These are phyloP conservation scores for Pythium oligandrum DNA, from an alignment of 352 stramenopile species.

Conservation along the genomic window DNA sequence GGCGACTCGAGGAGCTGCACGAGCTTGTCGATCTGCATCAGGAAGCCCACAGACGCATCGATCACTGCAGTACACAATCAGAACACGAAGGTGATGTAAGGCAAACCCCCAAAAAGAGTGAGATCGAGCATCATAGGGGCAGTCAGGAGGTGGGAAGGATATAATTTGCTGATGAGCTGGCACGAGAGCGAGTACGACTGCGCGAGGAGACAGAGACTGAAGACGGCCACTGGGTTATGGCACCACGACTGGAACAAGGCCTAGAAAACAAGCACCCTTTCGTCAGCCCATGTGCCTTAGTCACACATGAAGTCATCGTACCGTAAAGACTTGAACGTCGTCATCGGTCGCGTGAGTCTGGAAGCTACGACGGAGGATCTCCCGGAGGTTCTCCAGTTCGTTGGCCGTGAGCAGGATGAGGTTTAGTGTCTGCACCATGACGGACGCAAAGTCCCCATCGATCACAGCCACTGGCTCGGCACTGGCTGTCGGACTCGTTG, in stretches of 20 bases:
- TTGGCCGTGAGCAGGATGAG: slow-evolving; percentile 98
- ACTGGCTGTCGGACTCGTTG: slow-evolving; percentile 1
- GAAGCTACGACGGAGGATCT: slow-evolving; percentile 78
- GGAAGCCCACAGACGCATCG: slow-evolving; percentile 96
- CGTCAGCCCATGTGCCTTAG: background rate
- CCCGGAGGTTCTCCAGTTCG: slow-evolving; percentile 90
- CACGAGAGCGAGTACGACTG: slow-evolving; percentile 98
- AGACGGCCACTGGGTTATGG: slow-evolving; percentile 96
- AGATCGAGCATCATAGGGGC: slow-evolving; percentile 1
- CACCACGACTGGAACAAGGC: slow-evolving; percentile 93
- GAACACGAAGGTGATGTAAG: slow-evolving; percentile 32
- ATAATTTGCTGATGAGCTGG: slow-evolving; percentile 95
- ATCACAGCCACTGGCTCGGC: background rate
- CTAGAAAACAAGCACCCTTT: slow-evolving; percentile 19
- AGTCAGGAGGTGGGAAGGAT: slow-evolving; percentile 28
- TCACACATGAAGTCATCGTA: slow-evolving; percentile 10
- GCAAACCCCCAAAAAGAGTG: slow-evolving; percentile 9
- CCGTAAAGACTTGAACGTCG: slow-evolving; percentile 80
- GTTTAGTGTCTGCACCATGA: slow-evolving; percentile 99
- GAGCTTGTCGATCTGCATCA: slow-evolving; percentile 99
- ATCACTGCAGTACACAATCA: slow-evolving; percentile 80
- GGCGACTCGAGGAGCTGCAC: slow-evolving; percentile 99
- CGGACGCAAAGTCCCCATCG: slow-evolving; percentile 94
- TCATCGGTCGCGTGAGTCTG: slow-evolving; percentile 60
- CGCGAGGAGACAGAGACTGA: slow-evolving; percentile 97